Base-by-base conservation (phyloP, 768 basidiomycete genomes). In the Rhizopogon rudus region DNA sequence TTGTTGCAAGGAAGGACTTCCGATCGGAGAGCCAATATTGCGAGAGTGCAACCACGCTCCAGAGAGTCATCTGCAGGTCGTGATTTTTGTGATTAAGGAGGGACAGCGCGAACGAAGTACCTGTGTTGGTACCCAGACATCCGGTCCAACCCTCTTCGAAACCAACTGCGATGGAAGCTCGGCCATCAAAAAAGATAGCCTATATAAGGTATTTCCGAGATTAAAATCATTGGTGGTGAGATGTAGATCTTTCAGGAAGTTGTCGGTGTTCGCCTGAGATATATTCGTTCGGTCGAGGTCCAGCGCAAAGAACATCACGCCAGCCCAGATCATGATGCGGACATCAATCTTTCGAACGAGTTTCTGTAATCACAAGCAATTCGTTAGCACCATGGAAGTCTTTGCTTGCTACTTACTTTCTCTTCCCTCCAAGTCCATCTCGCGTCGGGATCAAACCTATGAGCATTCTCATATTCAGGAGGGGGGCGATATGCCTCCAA, bases 371-470 rank as follows among this genome's bases (percentile, higher is more conserved):
- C 41, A 22, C 9, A 40, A n/a, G 37, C 17, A 41, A 40, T 29
- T 53, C 55, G 29, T 45, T 25, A 13, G 8, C 16, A 28, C 53
- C 22, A 37, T 13, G 37, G 16, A 22, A 9, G 42, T 37, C 17
- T 40, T n/a, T 6, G 35, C 10, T 45, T 16, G 31, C 42, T 17
- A 42, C 74, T 52, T 53, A 80, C 79, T 66, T 73, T 73, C 68
- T 88, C 86, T 66, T 88, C 85, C 40, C 82, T 64, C 79, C 81
- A 86, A 8, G 86, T 87, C 86, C 87, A 88, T 7, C 86, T 77
- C 17, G 84, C 85, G 14, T 67, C 50, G 1, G 83, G 81, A 63
- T 88, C 82, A 61, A 90, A 87, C 2, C 84, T 77, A 59, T 82
- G 82, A 6, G 76, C 61, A 60, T 85, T 86, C 67, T 87, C 84